Evolutionary conservation across 1,284 basidiomycete species (phyloP).

Genomic region (Malassezia arunalokei): DNA sequence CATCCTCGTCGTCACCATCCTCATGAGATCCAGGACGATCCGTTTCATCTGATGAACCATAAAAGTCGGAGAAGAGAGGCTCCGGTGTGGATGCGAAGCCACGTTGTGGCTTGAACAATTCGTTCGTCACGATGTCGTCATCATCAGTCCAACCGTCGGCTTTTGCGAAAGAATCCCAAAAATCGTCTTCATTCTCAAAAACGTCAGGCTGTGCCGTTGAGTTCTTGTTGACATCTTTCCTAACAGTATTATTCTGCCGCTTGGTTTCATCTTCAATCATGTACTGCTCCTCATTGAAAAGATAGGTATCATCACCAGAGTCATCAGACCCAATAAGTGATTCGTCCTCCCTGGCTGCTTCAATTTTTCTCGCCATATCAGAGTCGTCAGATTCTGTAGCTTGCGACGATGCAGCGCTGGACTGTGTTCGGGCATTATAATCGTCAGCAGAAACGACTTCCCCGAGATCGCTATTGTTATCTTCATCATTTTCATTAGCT

Average conservation of each 20-base stretch:
- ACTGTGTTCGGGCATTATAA: neutral
- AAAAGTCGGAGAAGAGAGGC: slow-evolving; percentile 44
- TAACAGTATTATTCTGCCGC: neutral
- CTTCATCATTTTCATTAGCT: slow-evolving; percentile 3
- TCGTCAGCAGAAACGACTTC: slow-evolving; percentile 7
- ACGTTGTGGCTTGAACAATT: slow-evolving; percentile 39
- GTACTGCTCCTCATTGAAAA: slow-evolving; percentile 34
- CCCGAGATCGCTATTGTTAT: slow-evolving; percentile 9
- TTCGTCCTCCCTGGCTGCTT: slow-evolving; percentile 39
- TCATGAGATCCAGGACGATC: slow-evolving; percentile 10
- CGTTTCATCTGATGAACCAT: slow-evolving; percentile 32
- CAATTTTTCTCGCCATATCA: slow-evolving; percentile 40
- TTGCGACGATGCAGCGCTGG: slow-evolving; percentile 15
- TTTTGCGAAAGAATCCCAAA: slow-evolving; percentile 7
- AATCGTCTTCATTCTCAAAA: slow-evolving; percentile 17
- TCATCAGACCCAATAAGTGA: slow-evolving; percentile 42
- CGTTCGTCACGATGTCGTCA: slow-evolving; percentile 18
- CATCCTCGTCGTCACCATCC: neutral
- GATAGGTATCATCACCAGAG: slow-evolving; percentile 33
- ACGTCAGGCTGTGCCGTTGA: slow-evolving; percentile 9
- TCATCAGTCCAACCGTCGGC: neutral
- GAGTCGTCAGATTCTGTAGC: slow-evolving; percentile 21
- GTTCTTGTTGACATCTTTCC: neutral
- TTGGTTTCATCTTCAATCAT: slow-evolving; percentile 37
- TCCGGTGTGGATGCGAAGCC: slow-evolving; percentile 42